Conservation (phyloP, 805 yeast genomes). For the Blastobotrys mokoenaii region DNA sequence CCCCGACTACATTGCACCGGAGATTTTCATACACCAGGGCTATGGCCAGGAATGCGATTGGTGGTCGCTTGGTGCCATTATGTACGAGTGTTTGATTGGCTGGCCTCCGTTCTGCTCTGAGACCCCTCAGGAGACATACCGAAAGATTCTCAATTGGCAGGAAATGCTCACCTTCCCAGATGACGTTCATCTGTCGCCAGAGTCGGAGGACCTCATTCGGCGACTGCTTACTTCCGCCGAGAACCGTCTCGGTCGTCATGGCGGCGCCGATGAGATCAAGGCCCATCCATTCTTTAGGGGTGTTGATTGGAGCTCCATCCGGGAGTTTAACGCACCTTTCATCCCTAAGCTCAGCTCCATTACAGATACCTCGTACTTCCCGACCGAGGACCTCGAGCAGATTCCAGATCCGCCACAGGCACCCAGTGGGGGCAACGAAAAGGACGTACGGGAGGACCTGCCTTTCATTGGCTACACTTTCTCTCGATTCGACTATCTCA, state of each 20-base stretch:
- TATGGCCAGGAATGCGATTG: slow-evolving; percentile 96
- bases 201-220: slow-evolving; percentile 78
- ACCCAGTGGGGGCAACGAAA: slow-evolving; percentile 27
- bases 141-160: slow-evolving; percentile 86
- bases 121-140: slow-evolving; percentile 87
- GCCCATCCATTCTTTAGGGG: slow-evolving; percentile 89
- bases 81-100: slow-evolving; percentile 93
- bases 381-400: slow-evolving; percentile 91
- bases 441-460: slow-evolving; percentile 71
- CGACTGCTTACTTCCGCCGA: slow-evolving; percentile 71
- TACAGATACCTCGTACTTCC: slow-evolving; percentile 96
- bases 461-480: slow-evolving; percentile 98
- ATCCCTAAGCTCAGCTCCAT: slow-evolving; percentile 85
- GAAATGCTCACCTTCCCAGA: slow-evolving; percentile 85
- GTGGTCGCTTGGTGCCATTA: slow-evolving; percentile 96
- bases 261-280: slow-evolving; percentile 90
- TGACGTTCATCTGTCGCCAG: slow-evolving; percentile 81
- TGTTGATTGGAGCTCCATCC: slow-evolving; percentile 87
- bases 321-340: slow-evolving; percentile 87
- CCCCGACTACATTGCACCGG: slow-evolving; percentile 95
- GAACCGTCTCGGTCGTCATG: slow-evolving; percentile 71
- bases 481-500: slow-evolving; percentile 86
- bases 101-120: slow-evolving; percentile 98
- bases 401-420: slow-evolving; percentile 84
- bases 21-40: slow-evolving; percentile 85